Base-by-base conservation (phyloP, 129 eudicot species). In the Ambrosia trifida region DNA sequence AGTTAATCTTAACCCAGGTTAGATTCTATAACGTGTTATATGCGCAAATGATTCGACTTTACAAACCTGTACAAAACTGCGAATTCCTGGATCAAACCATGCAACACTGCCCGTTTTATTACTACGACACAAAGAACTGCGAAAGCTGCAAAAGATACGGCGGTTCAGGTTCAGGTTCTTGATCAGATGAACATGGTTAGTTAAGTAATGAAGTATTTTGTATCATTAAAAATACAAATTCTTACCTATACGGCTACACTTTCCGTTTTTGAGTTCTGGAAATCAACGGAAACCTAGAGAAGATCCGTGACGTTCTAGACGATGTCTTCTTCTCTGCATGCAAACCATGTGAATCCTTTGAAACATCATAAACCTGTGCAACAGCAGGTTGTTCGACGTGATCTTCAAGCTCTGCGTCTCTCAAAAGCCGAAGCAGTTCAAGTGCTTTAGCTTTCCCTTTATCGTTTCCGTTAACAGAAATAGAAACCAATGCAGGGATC, bases 371-470 rank as follows among this genome's bases (percentile, higher is more conserved):
- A 69, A 83, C 74, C 13, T 85, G 52, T 33, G 19, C 75, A 3
- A 57, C 59, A 32, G 13, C 53, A 16, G 72, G 32, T 52, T 85
- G 86, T 70, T 79, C 79, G n/a, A 64, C 85, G n/a, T 17, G 2
- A 0, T 80, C 74, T 52, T 63, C 78, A 58, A 54, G 47, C 9
- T 74, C 74, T 8, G 78, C 9, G 11, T 82, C 91, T 58, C 74
- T 79, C 82, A 91, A 77, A 32, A 85, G 66, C 36, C 92, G 75
- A 32, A 85, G 87, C 72, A 91, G 76, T 80, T 91, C 92, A 28
- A 54, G 63, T 19, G 97, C 95, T 72, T 61, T 69, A 7, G 76
- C 80, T 82, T 80, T 85, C 47, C 83, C 95, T 61, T 62, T 84
- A 7, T 87, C 83, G 33, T 70, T 94, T 45, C 98, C 98, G 45